Evolutionary conservation across 164 flowering plant species (phyloP).

Genomic region (Aristolochia californica): DNA sequence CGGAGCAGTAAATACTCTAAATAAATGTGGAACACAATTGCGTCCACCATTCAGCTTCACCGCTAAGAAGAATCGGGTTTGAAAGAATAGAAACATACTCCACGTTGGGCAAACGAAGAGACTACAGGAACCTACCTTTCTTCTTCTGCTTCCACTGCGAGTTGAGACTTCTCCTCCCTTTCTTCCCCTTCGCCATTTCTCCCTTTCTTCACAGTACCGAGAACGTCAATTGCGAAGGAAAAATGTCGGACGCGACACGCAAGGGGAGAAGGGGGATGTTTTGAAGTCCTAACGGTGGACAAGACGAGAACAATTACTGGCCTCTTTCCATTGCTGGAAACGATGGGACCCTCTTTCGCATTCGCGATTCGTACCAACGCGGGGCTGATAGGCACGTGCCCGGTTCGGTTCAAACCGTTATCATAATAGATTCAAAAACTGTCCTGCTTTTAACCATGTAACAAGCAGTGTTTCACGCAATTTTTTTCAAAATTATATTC

Average conservation of each 20-base stretch:
- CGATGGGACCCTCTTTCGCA: background rate
- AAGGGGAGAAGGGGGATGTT: background rate
- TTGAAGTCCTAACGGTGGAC: background rate
- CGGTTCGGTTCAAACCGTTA: too few species aligned
- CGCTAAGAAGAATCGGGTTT: too few species aligned
- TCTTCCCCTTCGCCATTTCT: constrained; percentile 11
- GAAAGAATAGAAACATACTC: too few species aligned
- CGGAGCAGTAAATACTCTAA: background rate
- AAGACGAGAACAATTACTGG: too few species aligned
- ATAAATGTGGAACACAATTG: background rate
- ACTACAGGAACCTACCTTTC: constrained; percentile 33
- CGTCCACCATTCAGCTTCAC: background rate
- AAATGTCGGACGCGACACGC: background rate
- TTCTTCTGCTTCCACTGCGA: constrained; percentile 28
- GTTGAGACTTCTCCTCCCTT: constrained; percentile 28
- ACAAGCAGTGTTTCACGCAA: too few species aligned
- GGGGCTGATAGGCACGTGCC: too few species aligned
- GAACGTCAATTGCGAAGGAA: background rate
- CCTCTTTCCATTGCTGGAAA: background rate
- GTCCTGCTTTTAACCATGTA: too few species aligned
- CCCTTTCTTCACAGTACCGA: background rate
- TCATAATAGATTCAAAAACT: too few species aligned
- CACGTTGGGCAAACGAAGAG: too few species aligned
- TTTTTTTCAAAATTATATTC: too few species aligned
- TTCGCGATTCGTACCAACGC: too few species aligned